Base-by-base conservation (phyloP, 495 filamentous ascomycete species). In the Evernia prunastri region DNA sequence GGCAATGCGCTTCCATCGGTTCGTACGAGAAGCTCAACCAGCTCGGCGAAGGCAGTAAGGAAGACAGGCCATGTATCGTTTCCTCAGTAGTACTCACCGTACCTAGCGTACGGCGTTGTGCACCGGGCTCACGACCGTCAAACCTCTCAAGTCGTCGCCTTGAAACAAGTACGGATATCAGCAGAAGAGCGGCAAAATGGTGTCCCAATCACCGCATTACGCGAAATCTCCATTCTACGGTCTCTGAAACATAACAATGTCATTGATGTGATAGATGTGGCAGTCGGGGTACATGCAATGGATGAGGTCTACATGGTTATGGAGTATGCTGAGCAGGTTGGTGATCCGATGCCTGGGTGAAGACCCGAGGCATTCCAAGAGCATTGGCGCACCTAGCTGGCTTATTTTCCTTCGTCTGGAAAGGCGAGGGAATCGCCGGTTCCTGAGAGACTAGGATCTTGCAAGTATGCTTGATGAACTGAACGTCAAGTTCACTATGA, bases 241-340 rank as follows among this genome's bases (percentile, higher is more conserved):
- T 75, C 71, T 15, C 58, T 79, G 20, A 74, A 68, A 54, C 78
- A 80, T 51, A 60, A 65, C 25, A 80, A 80, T 60, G 73, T 80
- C 43, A 67, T 80, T 63, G 74, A 76, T 47, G 76, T 80, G 25
- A 63, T 78, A 9, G 76, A 80, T 63, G 77, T 80, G 47, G 77
- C 78, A 18, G 78, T 78, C 17, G 74, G 72, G 33, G 63, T 65
- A 37, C 68, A 71, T 53, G 56, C 61, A 45, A 68, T 79, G 61
- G 74, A 76, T 58, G 71, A 78, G 53, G 66, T 79, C 56, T 79
- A 76, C 65, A 79, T 80, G 78, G 77, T 80, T 56, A 79, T 78
- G 78, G 78, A 80, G 63, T 80, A 80, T 59, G 75, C 75, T 60
- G 78, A 80, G 70, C 76, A 80, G 78, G 77, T 79, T 74, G 70